Percentiles rank a stretch among this genome's conserved stretches.
Conservation (phyloP, 2,329 filamentous ascomycete species). For the Cladophialophora carrionii region DNA sequence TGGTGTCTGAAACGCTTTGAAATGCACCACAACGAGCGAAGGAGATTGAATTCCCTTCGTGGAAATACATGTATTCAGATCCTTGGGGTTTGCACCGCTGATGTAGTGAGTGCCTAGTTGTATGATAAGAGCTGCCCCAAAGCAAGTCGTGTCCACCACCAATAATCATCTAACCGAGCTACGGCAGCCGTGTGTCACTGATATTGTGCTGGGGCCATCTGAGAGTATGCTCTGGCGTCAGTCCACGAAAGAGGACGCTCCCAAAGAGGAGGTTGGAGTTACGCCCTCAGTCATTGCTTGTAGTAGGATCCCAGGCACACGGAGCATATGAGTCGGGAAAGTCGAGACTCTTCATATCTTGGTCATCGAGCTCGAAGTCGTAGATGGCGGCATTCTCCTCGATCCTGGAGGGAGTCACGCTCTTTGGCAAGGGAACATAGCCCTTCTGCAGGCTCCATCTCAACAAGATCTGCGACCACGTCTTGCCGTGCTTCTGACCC, state of each 20-base stretch:
- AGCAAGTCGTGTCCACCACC: background rate
- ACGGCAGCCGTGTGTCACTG: background rate
- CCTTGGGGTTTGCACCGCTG: background rate
- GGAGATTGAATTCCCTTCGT: background rate
- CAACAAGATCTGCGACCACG: slow-evolving; percentile 61
- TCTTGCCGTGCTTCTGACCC: slow-evolving; percentile 61
- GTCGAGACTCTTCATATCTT: slow-evolving; percentile 61
- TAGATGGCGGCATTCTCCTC: slow-evolving; percentile 63
- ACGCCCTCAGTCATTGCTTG: slow-evolving; percentile 30
- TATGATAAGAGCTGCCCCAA: background rate
- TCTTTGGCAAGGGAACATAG: slow-evolving; percentile 66
- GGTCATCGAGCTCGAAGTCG: slow-evolving; percentile 62
- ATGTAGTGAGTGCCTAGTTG: background rate
- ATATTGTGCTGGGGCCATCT: too few relatives aligned
- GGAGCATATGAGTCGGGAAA: slow-evolving; percentile 59
- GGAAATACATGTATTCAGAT: background rate
- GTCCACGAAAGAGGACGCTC: background rate
- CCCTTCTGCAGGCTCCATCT: slow-evolving; percentile 67
- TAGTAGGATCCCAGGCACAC: slow-evolving; percentile 62
- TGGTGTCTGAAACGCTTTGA: background rate
- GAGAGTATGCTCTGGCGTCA: background rate
- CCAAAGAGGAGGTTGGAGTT: background rate
- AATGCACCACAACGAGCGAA: background rate
- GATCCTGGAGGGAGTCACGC: slow-evolving; percentile 62
- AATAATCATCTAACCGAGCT: background rate